phyloP scores from a whole-genome alignment of 2,329 filamentous ascomycete genomes.

The Colletotrichum sojae region DNA sequence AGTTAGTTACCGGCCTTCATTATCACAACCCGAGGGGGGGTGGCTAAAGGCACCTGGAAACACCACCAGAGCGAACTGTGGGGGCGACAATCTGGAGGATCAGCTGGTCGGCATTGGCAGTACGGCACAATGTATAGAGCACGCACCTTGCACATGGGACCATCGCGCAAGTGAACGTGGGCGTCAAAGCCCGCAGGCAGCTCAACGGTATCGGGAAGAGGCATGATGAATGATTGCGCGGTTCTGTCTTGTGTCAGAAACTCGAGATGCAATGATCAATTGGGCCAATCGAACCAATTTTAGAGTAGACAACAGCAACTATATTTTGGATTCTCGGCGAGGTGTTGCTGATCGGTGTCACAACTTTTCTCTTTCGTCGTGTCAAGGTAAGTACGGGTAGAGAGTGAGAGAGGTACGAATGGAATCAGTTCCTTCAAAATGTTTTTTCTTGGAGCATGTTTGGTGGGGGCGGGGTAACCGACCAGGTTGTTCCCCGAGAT shows the following conservation, averaged over 20 bases:
- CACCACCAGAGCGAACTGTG: slow-evolving; percentile 71
- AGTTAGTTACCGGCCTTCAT: not conserved
- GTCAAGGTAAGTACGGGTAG: no score
- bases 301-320: not conserved
- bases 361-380: no score
- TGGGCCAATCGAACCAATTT: no score
- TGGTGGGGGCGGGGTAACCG: slow-evolving; percentile 40
- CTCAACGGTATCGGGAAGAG: slow-evolving; percentile 53
- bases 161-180: slow-evolving; percentile 80
- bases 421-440: slow-evolving; percentile 25
- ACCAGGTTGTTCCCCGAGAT: slow-evolving; percentile 35
- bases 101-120: not conserved
- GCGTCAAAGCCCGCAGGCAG: slow-evolving; percentile 77
- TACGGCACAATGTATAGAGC: no score
- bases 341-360: not conserved
- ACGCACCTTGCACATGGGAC: slow-evolving; percentile 67
- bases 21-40: not conserved
- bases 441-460: slow-evolving; percentile 35
- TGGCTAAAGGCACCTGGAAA: slow-evolving; percentile 59
- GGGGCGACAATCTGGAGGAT: slow-evolving; percentile 58
- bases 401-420: not conserved
- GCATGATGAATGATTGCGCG: slow-evolving; percentile 21
- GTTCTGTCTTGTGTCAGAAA: not conserved
- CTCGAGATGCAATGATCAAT: not conserved
- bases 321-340: not conserved